Conservation (phyloP, 306 rosid species). For the Pyrus betulifolia region DNA sequence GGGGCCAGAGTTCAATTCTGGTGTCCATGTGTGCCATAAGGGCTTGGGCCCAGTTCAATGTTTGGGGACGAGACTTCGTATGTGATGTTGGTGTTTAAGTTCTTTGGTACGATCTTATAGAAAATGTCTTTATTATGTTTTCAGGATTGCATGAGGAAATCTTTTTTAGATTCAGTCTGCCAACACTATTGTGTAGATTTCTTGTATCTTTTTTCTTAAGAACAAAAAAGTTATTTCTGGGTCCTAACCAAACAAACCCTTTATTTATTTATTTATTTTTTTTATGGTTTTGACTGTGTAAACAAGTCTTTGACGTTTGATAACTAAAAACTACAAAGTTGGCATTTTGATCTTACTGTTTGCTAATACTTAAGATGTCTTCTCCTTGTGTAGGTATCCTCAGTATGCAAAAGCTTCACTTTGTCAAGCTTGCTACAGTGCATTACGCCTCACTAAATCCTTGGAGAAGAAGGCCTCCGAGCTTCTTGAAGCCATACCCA, state of each 20-base stretch:
- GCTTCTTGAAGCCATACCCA: constrained; percentile 85
- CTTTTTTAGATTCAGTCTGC: background rate
- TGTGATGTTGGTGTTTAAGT: too few relatives aligned
- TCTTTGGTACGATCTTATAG: too few relatives aligned
- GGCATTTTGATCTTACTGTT: background rate
- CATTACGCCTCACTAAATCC: constrained; percentile 63
- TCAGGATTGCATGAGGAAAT: too few relatives aligned
- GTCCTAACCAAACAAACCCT: background rate
- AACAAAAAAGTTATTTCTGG: background rate
- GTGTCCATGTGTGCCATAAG: too few relatives aligned
- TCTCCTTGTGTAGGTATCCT: constrained; percentile 53
- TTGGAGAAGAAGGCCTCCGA: constrained; percentile 75
- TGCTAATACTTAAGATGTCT: background rate
- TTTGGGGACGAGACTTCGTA: too few relatives aligned
- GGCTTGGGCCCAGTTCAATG: too few relatives aligned
- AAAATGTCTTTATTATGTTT: too few relatives aligned
- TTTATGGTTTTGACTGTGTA: background rate
- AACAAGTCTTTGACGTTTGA: background rate
- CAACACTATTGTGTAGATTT: background rate
- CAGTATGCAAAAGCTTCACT: constrained; percentile 79
- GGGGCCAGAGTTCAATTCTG: too few relatives aligned
- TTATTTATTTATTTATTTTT: background rate
- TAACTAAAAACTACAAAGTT: background rate
- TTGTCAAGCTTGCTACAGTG: constrained; percentile 88
- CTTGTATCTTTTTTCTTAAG: background rate